Conservation (phyloP, 805 yeast species). For the Starmera caribaea region DNA sequence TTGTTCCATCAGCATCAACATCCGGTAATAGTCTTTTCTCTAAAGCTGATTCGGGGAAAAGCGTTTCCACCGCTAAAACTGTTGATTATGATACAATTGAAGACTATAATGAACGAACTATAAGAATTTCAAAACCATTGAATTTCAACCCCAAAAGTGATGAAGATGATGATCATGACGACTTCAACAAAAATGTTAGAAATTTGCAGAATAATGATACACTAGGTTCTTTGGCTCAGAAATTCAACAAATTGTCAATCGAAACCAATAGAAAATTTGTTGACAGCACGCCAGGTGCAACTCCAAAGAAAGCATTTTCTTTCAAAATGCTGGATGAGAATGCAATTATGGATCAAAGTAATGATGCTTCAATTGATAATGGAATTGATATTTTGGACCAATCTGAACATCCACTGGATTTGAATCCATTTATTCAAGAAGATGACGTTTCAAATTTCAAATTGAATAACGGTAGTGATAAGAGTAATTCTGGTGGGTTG, state of each 20-base stretch:
- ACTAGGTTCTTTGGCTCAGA: slow-evolving; percentile 4
- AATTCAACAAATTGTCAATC: neutral
- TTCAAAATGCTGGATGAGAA: neutral
- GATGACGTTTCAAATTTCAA: neutral
- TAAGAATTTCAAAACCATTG: no score
- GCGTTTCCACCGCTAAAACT: neutral
- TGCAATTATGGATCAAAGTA: slow-evolving; percentile 2
- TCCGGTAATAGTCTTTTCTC: neutral
- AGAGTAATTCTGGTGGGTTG: neutral
- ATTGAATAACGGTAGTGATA: neutral
- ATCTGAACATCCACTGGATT: slow-evolving; percentile 10
- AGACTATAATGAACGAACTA: no score
- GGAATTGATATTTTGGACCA: slow-evolving; percentile 15
- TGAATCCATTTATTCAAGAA: neutral
- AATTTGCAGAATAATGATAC: slow-evolving; percentile 1
- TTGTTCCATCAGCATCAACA: neutral
- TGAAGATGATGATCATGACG: no score
- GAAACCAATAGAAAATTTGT: neutral
- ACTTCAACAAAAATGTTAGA: no score
- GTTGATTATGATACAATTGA: neutral
- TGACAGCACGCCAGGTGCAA: neutral
- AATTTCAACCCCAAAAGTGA: no score
- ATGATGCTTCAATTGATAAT: slow-evolving; percentile 13
- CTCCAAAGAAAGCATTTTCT: slow-evolving; percentile 2
- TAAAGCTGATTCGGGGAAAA: neutral